Evolutionary conservation across 225 moss, liverwort and hornwort species (phyloP).

Genomic region (Rhytidiadelphus loreus): DNA sequence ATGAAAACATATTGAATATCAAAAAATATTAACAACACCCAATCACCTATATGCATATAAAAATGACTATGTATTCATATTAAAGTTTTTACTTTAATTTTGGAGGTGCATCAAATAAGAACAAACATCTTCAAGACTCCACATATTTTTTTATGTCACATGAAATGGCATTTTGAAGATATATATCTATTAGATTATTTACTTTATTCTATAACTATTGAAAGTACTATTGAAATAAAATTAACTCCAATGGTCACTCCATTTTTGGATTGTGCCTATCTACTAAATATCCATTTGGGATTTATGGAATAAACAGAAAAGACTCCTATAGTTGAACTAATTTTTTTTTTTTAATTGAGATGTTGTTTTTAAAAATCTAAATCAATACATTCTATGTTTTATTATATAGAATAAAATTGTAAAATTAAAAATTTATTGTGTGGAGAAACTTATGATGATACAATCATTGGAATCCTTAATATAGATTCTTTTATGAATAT

Average conservation of each 20-base stretch:
- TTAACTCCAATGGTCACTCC: background rate
- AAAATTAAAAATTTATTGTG: background rate
- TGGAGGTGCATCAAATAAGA: rapidly evolving
- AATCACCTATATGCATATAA: background rate
- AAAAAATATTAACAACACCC: background rate
- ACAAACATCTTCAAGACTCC: background rate
- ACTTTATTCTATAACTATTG: background rate
- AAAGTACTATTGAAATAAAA: background rate
- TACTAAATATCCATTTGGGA: background rate
- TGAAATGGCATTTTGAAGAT: background rate
- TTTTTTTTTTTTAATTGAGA: rapidly evolving
- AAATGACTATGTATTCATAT: background rate
- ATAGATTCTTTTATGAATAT: background rate
- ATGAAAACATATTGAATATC: background rate
- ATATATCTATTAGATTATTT: background rate
- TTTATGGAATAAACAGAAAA: background rate
- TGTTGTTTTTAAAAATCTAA: background rate
- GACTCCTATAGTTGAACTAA: background rate
- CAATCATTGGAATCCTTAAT: background rate
- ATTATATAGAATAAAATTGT: background rate
- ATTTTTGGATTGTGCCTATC: background rate
- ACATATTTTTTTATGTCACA: too few relatives aligned
- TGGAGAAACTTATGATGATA: rapidly evolving
- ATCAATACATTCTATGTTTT: background rate
- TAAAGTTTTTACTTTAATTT: background rate